Evolutionary conservation across 345 rosid species (phyloP), one percentile per base, ranked within the genome.

Genomic region (Pseudoturritis turrita): DNA sequence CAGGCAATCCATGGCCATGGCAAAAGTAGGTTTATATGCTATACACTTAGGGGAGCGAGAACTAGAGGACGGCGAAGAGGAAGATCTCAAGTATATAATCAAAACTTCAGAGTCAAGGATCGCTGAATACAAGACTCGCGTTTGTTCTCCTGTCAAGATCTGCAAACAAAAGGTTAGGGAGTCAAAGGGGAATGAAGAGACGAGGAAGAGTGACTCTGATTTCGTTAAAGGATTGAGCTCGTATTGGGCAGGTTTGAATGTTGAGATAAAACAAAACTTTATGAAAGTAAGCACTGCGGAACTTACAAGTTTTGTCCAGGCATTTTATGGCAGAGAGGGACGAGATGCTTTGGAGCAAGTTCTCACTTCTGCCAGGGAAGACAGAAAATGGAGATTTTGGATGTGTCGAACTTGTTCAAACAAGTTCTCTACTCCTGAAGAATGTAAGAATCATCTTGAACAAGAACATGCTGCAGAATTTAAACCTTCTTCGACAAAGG

Each of bases 311-410:
- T 57, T 9, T 58, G 65, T 58, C 1, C 10, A 70, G 57, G 4
- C 11, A 45, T 1, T 11, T 21, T 37, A 58, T 29, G 55, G 55
- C 7, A 31, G 33, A 29, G 73, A 55, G 45, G 63, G 64, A 44
- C 1, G 3, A 19, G 41, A 31, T 18, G 64, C 22, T 9, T 43
- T 68, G 44, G 63, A 68, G 12, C 10, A 10, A 43, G 54, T 43
- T 33, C 14, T 68, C 11, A 13, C 19, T 2, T 55, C 39, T 55
- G 63, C 63, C 0, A 43, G 6, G 55, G 19, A 3, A 19, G 33
- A 56, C 29, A 19, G 35, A 6, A 68, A 43, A 56, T 68, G 64
- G 73, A 68, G 7, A 56, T 33, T 68, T 6, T 68, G 55, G 64
- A 19, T 41, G 55, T 68, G 73, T 56, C 10, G 73, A 54, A 7